Evolutionary conservation across 1,284 basidiomycete species (phyloP), one percentile per base, ranked within the genome.

Genomic region (Ustilago hordei): DNA sequence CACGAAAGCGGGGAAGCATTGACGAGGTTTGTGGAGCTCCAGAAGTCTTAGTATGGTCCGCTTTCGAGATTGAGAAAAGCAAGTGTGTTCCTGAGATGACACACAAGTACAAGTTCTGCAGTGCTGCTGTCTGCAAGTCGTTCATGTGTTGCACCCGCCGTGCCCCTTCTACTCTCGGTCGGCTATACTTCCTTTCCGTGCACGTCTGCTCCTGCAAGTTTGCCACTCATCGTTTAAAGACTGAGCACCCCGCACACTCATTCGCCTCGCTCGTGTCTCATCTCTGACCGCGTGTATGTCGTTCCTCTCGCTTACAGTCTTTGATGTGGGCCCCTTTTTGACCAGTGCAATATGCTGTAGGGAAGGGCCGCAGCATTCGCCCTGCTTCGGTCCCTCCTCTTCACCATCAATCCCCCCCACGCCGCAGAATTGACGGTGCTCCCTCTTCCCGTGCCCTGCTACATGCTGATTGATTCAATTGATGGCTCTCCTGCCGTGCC

Each of bases 1-100:
- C 52, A 36, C 52, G 52, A 54, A 54, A 54, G 52, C 35, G 52
- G 52, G 52, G 52, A 54, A 54, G 35, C 17, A 19, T 19, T 4
- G 13, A 34, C 15, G 17, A 35, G 9, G 52, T 36, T 31, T 34
- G 52, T 19, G 52, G 34, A 54, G 52, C 34, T 38, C 50, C 52
- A 34, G 15, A 28, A 38, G 52, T 36, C 35, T 34, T 36, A 36
- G 34, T n/a, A 17, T 7, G 23, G 31, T 34, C 12, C 8, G n/a
- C 13, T 7, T 12, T 31, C 12, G 48, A 13, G 48, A 32, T 50
- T 17, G 48, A 50, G 23, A 17, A 17, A 28, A 28, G 15, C 4
- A 8, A 13, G 9, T 50, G 28, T 32, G 48, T 50, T 50, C 48
- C 48, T 50, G 48, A 19, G n/a, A 31, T 32, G 11, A 32, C 7